Evolutionary conservation across 805 yeast species (phyloP), one percentile per base, ranked within the genome.

Genomic region (Millerago galiae): DNA sequence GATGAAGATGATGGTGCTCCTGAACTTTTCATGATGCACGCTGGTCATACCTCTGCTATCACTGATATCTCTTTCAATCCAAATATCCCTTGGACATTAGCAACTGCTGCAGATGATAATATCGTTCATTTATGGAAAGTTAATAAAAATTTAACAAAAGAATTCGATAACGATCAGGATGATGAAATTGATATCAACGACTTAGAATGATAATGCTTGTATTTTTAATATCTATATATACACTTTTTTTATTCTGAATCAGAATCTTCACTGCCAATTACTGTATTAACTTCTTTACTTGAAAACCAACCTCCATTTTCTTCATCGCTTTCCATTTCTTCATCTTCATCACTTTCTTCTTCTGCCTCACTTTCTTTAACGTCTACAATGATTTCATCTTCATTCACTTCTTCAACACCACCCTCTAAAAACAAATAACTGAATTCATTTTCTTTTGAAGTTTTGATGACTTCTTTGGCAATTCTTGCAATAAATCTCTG

Each of bases 1-100:
- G 96, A 88, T 57, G 84, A 88, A 26, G 95, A 84, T 50, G 96
- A 88, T 55, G 96, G 95, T 32, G 83, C 83, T 24, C 91, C 95
- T 5, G 96, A 88, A 60, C 63, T 88, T 29, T 68, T 87, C 53
- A 83, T 87, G 89, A 83, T 88, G 81, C 96, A 88, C 58, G 95
- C 95, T 31, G 96, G 96, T 16, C 95, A 88, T 57, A 81, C 89
- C 15, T 82, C 87, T 14, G 71, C 82, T 6, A 81, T 85, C 14
- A 79, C 81, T 34, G 95, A 85, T 58, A 68, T 85, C 50, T 73
- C 79, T 28, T 80, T 86, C 71, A 82, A 80, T 55, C 79, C 81
- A 6, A 56, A 58, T 32, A 71, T 79, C 44, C 85, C 85, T n/a
- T 85, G 91, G 90, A 72, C 85, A 31, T 54, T 83, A 43, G 87